Conservation (phyloP, 208 protist species). For the Novymonas esmeraldas region DNA sequence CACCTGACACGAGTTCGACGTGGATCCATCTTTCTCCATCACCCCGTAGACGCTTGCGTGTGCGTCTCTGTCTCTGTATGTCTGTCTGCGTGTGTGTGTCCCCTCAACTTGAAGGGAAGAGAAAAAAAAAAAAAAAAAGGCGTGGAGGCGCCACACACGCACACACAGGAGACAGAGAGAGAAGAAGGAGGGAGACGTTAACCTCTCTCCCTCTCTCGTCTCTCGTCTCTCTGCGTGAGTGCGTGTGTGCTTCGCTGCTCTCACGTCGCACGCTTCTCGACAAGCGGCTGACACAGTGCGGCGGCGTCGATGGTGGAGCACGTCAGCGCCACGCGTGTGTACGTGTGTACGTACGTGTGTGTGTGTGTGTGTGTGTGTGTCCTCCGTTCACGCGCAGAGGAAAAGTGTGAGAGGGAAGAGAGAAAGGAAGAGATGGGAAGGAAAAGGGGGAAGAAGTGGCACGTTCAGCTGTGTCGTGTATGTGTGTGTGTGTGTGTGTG, state of each 20-base stretch:
- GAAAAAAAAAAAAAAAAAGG: neutral
- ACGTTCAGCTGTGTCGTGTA: too few relatives aligned
- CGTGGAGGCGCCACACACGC: neutral
- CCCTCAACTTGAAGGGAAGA: neutral
- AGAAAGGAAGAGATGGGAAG: neutral
- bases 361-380: too few relatives aligned
- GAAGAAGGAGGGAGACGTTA: neutral
- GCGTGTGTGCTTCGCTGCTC: too few relatives aligned
- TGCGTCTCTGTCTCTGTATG: neutral
- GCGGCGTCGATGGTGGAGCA: too few relatives aligned
- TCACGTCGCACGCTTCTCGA: too few relatives aligned
- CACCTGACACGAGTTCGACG: neutral
- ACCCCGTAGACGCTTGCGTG: neutral
- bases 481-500: too few relatives aligned
- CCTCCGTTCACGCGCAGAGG: too few relatives aligned
- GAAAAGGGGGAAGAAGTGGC: neutral
- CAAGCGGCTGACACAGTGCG: too few relatives aligned
- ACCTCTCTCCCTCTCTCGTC: too few relatives aligned
- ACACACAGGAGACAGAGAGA: neutral
- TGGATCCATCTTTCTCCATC: constrained; percentile 7
- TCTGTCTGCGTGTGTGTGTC: neutral
- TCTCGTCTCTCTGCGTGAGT: too few relatives aligned
- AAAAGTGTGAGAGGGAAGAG: neutral
- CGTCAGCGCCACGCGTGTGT: neutral
- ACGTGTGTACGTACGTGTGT: neutral